Percentiles rank a stretch among this genome's conserved stretches.
Conservation (phyloP, 768 basidiomycete species). For the Rhodocollybia butyracea region DNA sequence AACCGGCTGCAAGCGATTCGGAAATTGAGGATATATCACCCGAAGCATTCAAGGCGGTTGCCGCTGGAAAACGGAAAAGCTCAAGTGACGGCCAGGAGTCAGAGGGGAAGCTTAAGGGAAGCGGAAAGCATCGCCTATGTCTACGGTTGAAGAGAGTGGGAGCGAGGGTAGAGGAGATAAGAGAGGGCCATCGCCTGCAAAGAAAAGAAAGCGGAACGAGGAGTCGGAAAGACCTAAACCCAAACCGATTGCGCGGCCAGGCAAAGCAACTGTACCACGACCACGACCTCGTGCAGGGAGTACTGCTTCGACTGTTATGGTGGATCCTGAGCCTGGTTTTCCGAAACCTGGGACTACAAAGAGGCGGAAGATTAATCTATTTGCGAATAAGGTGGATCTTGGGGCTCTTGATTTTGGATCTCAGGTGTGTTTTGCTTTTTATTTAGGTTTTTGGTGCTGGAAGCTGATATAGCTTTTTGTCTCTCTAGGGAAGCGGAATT, state of each 20-base stretch:
- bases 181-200: slow-evolving; percentile 13
- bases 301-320: slow-evolving; percentile 20
- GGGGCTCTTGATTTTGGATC: slow-evolving; percentile 44
- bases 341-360: slow-evolving; percentile 39
- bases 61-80: too few species aligned
- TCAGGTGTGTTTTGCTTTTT: slow-evolving; percentile 25
- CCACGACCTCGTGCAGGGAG: slow-evolving; percentile 10
- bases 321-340: slow-evolving; percentile 14
- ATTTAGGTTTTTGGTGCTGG: too few species aligned
- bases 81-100: too few species aligned
- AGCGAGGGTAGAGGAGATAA: slow-evolving; percentile 20
- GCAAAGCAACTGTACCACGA: slow-evolving; percentile 15
- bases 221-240: background rate
- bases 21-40: background rate
- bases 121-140: slow-evolving; percentile 24
- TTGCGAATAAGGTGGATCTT: slow-evolving; percentile 33
- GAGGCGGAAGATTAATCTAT: slow-evolving; percentile 69
- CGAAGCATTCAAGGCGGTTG: too few species aligned
- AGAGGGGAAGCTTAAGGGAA: slow-evolving; percentile 36
- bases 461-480: too few species aligned
- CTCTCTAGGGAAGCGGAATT: slow-evolving; percentile 32
- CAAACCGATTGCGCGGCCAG: slow-evolving; percentile 10
- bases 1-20: background rate
- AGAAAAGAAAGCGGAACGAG: slow-evolving; percentile 12
- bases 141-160: slow-evolving; percentile 20